Conservation (phyloP, 306 rosid species). For the Hippophae rhamnoides region DNA sequence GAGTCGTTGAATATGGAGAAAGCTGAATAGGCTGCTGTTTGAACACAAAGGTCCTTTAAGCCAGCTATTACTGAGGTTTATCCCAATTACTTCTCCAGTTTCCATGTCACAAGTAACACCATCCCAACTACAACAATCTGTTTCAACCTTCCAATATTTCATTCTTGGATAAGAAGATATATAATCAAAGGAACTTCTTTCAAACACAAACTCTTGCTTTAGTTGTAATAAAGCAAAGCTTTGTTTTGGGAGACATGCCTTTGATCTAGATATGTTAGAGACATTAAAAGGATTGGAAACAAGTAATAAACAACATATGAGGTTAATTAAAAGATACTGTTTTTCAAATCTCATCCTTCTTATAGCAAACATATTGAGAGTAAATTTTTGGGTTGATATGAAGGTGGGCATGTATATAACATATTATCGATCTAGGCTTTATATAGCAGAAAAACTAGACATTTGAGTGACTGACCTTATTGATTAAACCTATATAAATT, state of each 20-base stretch:
- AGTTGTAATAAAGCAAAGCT: not conserved
- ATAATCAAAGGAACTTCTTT: not conserved
- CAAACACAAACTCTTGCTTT: not conserved
- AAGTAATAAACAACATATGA: not conserved
- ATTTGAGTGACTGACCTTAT: too few species aligned
- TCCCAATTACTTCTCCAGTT: not conserved
- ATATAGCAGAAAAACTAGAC: too few species aligned
- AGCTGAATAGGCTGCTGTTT: conserved; percentile 1
- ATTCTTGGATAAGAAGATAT: not conserved
- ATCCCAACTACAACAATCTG: not conserved
- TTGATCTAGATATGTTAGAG: not conserved
- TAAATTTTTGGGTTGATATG: too few species aligned
- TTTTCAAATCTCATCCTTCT: too few species aligned
- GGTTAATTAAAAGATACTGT: not conserved
- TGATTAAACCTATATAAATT: too few species aligned
- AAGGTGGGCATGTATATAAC: too few species aligned
- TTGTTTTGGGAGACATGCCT: not conserved
- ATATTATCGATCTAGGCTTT: too few species aligned
- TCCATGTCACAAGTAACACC: not conserved
- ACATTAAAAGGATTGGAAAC: not conserved
- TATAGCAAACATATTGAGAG: too few species aligned
- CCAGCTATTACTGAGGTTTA: not conserved
- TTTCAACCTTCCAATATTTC: not conserved
- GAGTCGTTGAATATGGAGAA: not conserved
- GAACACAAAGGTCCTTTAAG: not conserved